Conservation (phyloP, 805 yeast genomes). For the Yamadazyma takamatsuzukensis region DNA sequence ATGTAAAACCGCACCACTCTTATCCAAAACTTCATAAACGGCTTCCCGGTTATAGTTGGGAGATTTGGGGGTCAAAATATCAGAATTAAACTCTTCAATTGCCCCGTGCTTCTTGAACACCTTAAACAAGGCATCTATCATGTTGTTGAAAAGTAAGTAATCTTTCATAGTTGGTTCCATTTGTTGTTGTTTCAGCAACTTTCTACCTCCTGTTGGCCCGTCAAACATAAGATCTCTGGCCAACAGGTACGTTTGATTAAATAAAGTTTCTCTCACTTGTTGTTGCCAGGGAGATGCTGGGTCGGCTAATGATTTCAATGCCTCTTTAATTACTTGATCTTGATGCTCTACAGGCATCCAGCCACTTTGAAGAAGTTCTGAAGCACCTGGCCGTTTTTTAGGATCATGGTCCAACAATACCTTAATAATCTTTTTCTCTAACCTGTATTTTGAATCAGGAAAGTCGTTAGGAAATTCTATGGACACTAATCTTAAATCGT, state of each 20-base stretch:
- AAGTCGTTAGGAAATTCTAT: constrained; percentile 74
- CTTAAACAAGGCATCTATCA: constrained; percentile 55
- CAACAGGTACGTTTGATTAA: constrained; percentile 78
- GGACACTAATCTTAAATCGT: constrained; percentile 53
- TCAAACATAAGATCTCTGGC: constrained; percentile 87
- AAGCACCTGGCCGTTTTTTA: constrained; percentile 72
- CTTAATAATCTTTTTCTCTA: constrained; percentile 66
- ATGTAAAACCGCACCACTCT: constrained; percentile 83
- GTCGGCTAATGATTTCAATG: constrained; percentile 77
- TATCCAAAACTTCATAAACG: constrained; percentile 78
- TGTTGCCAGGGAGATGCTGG: constrained; percentile 94
- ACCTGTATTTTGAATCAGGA: constrained; percentile 42
- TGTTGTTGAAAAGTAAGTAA: constrained; percentile 54
- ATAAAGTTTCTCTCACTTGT: constrained; percentile 82
- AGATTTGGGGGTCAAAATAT: constrained; percentile 74
- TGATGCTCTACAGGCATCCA: constrained; percentile 84
- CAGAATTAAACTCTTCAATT: constrained; percentile 65
- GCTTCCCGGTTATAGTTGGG: constrained; percentile 59
- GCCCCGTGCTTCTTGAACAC: constrained; percentile 86
- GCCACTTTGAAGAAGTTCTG: constrained; percentile 72
- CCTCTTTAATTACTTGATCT: constrained; percentile 86
- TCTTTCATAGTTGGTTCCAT: constrained; percentile 34
- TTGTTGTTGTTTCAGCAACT: constrained; percentile 19
- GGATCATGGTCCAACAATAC: constrained; percentile 79
- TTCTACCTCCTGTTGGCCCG: constrained; percentile 32